Percentiles rank a stretch among this genome's conserved stretches.
These are phyloP conservation scores for Russula sp. DNA, from an alignment of 768 basidiomycete species.

Conservation along the genomic window DNA sequence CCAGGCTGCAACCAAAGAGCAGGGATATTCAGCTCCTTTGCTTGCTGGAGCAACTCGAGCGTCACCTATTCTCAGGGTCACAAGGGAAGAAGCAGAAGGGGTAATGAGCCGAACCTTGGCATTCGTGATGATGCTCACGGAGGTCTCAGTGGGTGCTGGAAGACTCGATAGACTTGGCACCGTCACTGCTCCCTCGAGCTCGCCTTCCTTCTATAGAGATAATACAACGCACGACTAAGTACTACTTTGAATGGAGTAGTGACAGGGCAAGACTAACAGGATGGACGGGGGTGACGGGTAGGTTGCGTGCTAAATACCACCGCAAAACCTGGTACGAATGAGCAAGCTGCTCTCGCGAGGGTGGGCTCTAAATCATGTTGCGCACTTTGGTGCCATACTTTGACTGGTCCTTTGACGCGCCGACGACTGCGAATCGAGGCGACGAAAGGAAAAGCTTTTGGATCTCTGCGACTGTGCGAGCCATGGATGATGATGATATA, in stretches of 20 bases:
- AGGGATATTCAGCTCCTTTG: constrained; percentile 62
- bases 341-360: not conserved
- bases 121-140: constrained; percentile 73
- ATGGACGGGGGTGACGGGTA: constrained; percentile 65
- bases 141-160: constrained; percentile 53
- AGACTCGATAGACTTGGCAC: constrained; percentile 51
- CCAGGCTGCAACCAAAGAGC: constrained; percentile 89
- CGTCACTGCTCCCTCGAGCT: constrained; percentile 59
- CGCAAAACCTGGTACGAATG: constrained; percentile 49
- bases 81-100: not conserved
- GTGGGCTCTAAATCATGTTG: not conserved
- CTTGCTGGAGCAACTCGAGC: constrained; percentile 55
- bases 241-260: not conserved
- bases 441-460: constrained; percentile 51
- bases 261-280: constrained; percentile 39
- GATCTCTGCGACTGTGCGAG: constrained; percentile 35
- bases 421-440: constrained; percentile 67
- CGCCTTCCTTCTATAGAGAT: constrained; percentile 49
- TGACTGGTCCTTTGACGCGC: constrained; percentile 69
- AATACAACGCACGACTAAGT: not conserved
- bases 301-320: constrained; percentile 61
- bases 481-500: not conserved
- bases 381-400: constrained; percentile 74
- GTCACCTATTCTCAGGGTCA: constrained; percentile 47
- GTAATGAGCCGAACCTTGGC: constrained; percentile 41